Conservation (phyloP, 2,329 filamentous ascomycete genomes). For the Nemania sp. region DNA sequence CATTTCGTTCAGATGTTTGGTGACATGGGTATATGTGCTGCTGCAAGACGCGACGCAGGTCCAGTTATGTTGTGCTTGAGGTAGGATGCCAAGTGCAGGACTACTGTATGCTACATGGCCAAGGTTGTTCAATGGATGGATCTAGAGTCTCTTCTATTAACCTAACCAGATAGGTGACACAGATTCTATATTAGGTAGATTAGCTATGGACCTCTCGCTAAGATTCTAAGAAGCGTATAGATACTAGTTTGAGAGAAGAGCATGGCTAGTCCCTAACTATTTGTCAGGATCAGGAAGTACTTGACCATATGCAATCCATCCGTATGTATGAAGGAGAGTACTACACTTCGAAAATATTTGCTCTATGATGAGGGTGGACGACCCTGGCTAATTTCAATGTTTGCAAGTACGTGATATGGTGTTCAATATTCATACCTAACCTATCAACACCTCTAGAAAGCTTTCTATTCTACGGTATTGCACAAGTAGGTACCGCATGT, state of each 20-base stretch:
- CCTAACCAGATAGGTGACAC: too few species aligned
- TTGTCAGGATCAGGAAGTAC: not conserved
- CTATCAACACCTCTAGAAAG: not conserved
- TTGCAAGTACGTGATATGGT: not conserved
- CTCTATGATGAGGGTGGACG: not conserved
- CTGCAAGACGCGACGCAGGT: constrained; percentile 46
- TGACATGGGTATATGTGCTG: constrained; percentile 26
- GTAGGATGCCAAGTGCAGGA: constrained; percentile 2
- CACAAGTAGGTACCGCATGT: not conserved
- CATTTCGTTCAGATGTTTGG: constrained; percentile 5
- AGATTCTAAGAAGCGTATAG: not conserved
- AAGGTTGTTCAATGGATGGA: constrained; percentile 20
- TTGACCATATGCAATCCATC: not conserved
- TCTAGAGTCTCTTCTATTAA: not conserved
- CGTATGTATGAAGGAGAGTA: not conserved
- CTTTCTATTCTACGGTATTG: not conserved
- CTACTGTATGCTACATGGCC: not conserved
- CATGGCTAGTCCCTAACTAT: too few species aligned
- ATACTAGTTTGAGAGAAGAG: too few species aligned
- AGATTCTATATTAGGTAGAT: too few species aligned
- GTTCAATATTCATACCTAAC: not conserved
- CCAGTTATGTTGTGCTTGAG: constrained; percentile 29
- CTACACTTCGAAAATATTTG: not conserved
- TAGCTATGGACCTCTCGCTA: too few species aligned
- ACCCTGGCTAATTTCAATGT: not conserved